Evolutionary conservation across 164 flowering plant genomes (phyloP).

Genomic region (Tinospora cordifolia): DNA sequence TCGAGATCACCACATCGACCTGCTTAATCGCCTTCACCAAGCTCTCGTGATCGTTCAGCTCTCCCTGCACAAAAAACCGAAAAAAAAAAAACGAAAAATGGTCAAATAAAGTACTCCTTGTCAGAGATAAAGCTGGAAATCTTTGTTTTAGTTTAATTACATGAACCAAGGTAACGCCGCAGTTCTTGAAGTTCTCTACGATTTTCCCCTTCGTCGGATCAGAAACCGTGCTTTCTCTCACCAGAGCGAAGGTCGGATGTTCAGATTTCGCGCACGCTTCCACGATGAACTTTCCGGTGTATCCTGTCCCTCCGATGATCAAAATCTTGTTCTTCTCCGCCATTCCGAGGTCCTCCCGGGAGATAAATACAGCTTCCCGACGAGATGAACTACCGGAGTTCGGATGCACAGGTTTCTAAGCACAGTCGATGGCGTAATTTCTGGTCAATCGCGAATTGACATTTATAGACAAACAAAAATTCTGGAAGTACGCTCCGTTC

Average conservation of each 20-base stretch:
- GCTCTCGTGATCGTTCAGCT: conserved; percentile 42
- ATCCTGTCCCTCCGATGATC: conserved; percentile 10
- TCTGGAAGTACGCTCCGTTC: too few species aligned
- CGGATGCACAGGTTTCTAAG: too few species aligned
- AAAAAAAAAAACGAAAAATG: too few species aligned
- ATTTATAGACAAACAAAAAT: too few species aligned
- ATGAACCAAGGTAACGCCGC: too few species aligned
- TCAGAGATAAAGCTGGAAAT: too few species aligned
- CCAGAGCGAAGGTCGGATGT: conserved; percentile 3
- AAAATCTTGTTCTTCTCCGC: conserved; percentile 5
- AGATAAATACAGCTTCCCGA: too few species aligned
- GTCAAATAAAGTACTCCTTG: too few species aligned
- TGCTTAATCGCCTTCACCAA: conserved; percentile 44
- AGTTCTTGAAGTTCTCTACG: neutral
- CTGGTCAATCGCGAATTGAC: too few species aligned
- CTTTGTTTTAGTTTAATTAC: too few species aligned
- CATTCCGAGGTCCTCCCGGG: neutral
- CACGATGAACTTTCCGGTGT: conserved; percentile 6
- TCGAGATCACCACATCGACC: conserved; percentile 48
- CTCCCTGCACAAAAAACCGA: conserved; percentile 45
- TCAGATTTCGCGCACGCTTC: conserved; percentile 5
- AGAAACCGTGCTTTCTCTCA: conserved; percentile 5
- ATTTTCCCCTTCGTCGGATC: conserved; percentile 2
- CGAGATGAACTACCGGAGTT: too few species aligned
- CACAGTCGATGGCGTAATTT: too few species aligned